phyloP scores from a whole-genome alignment of 2,329 filamentous ascomycete genomes.

The Ascochyta fabae region DNA sequence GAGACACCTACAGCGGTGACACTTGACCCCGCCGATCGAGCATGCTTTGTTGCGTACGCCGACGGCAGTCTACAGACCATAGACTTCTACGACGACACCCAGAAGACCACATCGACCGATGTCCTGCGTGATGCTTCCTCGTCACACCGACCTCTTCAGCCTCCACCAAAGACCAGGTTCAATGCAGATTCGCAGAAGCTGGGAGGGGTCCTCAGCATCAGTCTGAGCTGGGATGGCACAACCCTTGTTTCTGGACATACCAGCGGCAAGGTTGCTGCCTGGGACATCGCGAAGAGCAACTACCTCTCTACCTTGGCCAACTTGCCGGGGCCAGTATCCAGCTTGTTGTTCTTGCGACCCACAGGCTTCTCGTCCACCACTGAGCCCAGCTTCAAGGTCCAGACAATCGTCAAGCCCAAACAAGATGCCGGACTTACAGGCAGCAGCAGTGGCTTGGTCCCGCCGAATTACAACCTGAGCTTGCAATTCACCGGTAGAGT shows the following conservation, averaged over 20 bases:
- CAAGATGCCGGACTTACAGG: constrained; percentile 59
- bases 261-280: constrained; percentile 77
- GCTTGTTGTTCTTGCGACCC: constrained; percentile 75
- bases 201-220: constrained; percentile 71
- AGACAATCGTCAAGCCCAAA: constrained; percentile 80
- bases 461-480: constrained; percentile 69
- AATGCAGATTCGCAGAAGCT: constrained; percentile 65
- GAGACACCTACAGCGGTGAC: constrained; percentile 73
- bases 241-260: constrained; percentile 80
- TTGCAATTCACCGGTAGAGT: constrained; percentile 62
- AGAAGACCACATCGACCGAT: constrained; percentile 47
- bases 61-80: constrained; percentile 81
- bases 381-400: constrained; percentile 56
- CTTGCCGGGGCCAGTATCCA: constrained; percentile 82
- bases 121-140: constrained; percentile 61
- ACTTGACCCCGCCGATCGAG: constrained; percentile 83
- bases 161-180: constrained; percentile 50
- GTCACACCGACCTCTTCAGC: constrained; percentile 59
- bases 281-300: constrained; percentile 77
- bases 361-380: constrained; percentile 52
- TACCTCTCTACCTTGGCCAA: constrained; percentile 72
- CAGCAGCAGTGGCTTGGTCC: constrained; percentile 47
- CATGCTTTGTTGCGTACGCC: constrained; percentile 79
- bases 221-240: constrained; percentile 82
- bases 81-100: constrained; percentile 69